These are phyloP conservation scores for Aspergillus sclerotialis DNA, from an alignment of 2,329 filamentous ascomycete species.

Conservation along the genomic window DNA sequence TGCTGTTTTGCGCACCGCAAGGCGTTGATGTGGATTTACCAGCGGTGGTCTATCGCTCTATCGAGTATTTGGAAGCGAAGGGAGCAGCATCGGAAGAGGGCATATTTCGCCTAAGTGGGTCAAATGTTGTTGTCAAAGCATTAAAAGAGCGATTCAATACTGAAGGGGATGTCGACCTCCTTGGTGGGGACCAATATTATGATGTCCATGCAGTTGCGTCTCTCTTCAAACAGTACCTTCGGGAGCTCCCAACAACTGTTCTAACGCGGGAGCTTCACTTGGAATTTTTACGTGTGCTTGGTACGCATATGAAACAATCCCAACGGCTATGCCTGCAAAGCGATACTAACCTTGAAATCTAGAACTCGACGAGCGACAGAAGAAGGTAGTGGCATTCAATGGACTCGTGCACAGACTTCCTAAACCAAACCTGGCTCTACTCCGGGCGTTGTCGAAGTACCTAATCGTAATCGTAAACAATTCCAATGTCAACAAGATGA, in stretches of 20 bases:
- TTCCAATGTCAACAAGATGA: slow-evolving; percentile 92
- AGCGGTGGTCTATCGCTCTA: slow-evolving; percentile 88
- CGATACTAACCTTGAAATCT: slow-evolving; percentile 8
- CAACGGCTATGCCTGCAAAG: not conserved
- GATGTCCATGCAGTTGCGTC: slow-evolving; percentile 96
- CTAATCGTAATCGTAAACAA: slow-evolving; percentile 90
- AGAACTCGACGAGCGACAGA: slow-evolving; percentile 66
- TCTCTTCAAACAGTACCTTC: slow-evolving; percentile 84
- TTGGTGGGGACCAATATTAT: slow-evolving; percentile 72
- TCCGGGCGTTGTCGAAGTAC: slow-evolving; percentile 81
- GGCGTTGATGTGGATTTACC: slow-evolving; percentile 72
- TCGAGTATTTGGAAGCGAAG: slow-evolving; percentile 83
- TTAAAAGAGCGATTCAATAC: slow-evolving; percentile 88
- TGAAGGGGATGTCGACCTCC: slow-evolving; percentile 83
- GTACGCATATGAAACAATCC: slow-evolving; percentile 30
- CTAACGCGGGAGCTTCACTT: slow-evolving; percentile 84
- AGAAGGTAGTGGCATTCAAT: slow-evolving; percentile 71
- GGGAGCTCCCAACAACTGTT: slow-evolving; percentile 85
- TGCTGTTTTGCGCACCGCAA: slow-evolving; percentile 65
- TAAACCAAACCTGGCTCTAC: slow-evolving; percentile 68
- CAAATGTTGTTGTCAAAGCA: slow-evolving; percentile 85
- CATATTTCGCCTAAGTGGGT: slow-evolving; percentile 95
- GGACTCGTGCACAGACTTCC: slow-evolving; percentile 75
- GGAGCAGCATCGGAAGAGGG: slow-evolving; percentile 81
- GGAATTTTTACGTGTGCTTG: slow-evolving; percentile 75